Conservation (phyloP, 2,329 filamentous ascomycete genomes). For the Beauveria sp. region DNA sequence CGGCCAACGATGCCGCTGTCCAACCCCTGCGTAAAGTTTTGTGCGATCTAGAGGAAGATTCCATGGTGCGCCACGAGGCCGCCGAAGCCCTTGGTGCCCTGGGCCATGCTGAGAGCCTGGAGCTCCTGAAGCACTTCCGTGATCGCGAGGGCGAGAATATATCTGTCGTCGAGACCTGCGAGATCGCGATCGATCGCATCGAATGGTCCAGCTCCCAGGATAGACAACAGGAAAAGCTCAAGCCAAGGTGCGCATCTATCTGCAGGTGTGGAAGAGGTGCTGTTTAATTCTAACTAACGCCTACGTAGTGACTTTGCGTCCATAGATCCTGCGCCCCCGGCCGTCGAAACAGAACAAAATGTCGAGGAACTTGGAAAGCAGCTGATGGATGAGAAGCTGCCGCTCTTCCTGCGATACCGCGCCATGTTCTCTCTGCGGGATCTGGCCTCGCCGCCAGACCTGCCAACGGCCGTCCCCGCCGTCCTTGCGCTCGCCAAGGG, state of each 20-base stretch:
- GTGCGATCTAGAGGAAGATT: constrained; percentile 71
- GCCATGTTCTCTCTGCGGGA: constrained; percentile 98
- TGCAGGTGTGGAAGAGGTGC: constrained; percentile 7
- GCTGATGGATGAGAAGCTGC: constrained; percentile 69
- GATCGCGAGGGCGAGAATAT: constrained; percentile 70
- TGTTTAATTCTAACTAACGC: constrained; percentile 21
- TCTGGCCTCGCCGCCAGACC: constrained; percentile 84
- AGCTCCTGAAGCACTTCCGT: constrained; percentile 63
- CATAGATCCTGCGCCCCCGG: constrained; percentile 87
- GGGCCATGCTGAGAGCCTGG: constrained; percentile 65
- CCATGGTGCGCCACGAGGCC: constrained; percentile 94
- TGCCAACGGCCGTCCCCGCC: constrained; percentile 82
- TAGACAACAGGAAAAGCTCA: constrained; percentile 66
- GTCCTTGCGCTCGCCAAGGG: constrained; percentile 80
- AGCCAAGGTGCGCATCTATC: constrained; percentile 56
- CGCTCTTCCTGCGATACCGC: constrained; percentile 87
- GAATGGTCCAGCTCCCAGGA: constrained; percentile 80
- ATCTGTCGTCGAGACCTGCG: constrained; percentile 89
- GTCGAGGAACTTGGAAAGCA: constrained; percentile 68
- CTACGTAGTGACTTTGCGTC: constrained; percentile 78
- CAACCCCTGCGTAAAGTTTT: constrained; percentile 67
- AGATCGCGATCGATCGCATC: constrained; percentile 90
- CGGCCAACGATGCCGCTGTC: constrained; percentile 66
- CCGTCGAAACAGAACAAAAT: constrained; percentile 60
- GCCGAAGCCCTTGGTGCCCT: constrained; percentile 90